phyloP scores from a whole-genome alignment of 805 yeast genomes.

The Hyphopichia homilentoma region DNA sequence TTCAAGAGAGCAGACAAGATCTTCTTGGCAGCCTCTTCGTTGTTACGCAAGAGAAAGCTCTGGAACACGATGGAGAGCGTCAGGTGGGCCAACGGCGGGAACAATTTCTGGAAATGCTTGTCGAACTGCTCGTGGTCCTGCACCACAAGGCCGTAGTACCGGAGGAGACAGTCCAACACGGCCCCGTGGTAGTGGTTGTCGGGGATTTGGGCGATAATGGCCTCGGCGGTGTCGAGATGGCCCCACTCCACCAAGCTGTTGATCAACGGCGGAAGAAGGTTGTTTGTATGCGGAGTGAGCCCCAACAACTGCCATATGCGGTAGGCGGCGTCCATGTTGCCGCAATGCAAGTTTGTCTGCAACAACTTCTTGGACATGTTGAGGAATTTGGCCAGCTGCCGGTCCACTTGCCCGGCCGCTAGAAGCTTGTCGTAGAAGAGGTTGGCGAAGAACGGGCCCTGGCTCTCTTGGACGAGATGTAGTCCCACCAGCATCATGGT shows the following conservation, averaged over 20 bases:
- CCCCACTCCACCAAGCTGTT: no score
- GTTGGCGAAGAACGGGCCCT: constrained; percentile 15
- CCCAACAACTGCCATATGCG: no score
- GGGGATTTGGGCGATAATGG: no score
- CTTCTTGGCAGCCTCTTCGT: constrained; percentile 25
- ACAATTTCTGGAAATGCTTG: constrained; percentile 15
- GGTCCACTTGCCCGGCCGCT: not conserved
- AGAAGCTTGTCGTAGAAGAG: constrained; percentile 9
- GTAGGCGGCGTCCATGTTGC: no score
- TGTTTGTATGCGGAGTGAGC: no score
- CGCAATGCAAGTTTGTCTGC: not conserved
- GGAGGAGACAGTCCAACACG: constrained; percentile 11
- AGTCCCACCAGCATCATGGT: no score
- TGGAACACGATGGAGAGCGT: constrained; percentile 30
- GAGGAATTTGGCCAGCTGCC: not conserved
- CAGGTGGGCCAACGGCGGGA: constrained; percentile 29
- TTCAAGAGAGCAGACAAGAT: constrained; percentile 26
- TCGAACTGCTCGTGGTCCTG: constrained; percentile 11
- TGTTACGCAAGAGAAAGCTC: constrained; percentile 22
- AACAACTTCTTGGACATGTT: not conserved
- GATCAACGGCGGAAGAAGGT: no score
- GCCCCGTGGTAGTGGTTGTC: no score
- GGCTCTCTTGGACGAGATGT: no score
- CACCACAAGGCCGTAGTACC: constrained; percentile 14
- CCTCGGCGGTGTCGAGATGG: no score